These are phyloP conservation scores for Filobasidium floriforme DNA, from an alignment of 768 basidiomycete species.

Conservation along the genomic window DNA sequence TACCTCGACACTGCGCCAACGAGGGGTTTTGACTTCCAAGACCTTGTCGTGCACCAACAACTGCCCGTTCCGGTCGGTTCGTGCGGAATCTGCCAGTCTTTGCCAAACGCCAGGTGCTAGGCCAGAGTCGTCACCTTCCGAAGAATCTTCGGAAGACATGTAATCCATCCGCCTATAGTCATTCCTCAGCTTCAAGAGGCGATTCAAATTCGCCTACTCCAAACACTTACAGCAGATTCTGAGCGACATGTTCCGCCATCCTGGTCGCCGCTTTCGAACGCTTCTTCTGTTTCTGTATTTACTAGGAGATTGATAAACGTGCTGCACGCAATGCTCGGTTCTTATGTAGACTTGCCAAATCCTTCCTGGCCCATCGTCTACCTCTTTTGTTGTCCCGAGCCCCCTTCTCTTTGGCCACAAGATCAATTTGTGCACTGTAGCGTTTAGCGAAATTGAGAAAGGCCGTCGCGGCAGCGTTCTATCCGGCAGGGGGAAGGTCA, in stretches of 20 bases:
- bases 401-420: slow-evolving; percentile 25
- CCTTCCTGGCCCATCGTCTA: slow-evolving; percentile 42
- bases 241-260: slow-evolving; percentile 1
- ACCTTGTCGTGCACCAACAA: slow-evolving; percentile 34
- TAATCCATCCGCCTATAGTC: slow-evolving; percentile 38
- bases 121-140: slow-evolving; percentile 32
- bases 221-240: slow-evolving; percentile 18
- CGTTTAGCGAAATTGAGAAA: slow-evolving; percentile 35
- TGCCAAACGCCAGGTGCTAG: slow-evolving; percentile 9
- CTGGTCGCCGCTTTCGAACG: slow-evolving; percentile 27
- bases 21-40: slow-evolving; percentile 40
- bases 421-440: slow-evolving; percentile 34
- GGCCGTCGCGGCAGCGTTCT: slow-evolving; percentile 27
- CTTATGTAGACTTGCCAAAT: slow-evolving; percentile 27
- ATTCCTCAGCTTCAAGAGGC: slow-evolving; percentile 16
- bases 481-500: not conserved
- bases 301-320: not conserved
- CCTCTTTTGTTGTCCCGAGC: slow-evolving; percentile 37
- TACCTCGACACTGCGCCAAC: slow-evolving; percentile 38
- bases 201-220: slow-evolving; percentile 6
- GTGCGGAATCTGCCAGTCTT: slow-evolving; percentile 24
- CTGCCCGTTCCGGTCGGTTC: slow-evolving; percentile 22
- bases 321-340: not conserved
- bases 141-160: slow-evolving; percentile 43
- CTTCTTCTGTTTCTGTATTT: slow-evolving; percentile 39